Conservation (phyloP, 2,329 filamentous ascomycete genomes). For the Pyrenochaeta sp. region DNA sequence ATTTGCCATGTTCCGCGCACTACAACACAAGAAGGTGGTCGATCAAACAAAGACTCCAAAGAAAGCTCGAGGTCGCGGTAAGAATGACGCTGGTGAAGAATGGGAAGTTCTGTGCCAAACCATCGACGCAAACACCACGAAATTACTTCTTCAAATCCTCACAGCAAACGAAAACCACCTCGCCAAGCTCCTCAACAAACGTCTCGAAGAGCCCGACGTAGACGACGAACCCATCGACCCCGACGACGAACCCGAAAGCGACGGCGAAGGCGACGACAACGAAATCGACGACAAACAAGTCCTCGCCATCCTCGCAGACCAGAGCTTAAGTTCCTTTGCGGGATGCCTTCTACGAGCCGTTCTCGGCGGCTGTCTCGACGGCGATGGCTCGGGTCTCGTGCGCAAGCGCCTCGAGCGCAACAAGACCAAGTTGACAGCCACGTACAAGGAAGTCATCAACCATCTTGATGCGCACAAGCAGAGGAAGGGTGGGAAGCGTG, state of each 20-base stretch:
- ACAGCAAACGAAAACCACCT: conserved; percentile 76
- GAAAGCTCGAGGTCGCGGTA: conserved; percentile 29
- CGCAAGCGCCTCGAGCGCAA: conserved; percentile 79
- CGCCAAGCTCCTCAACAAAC: conserved; percentile 43
- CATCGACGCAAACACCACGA: conserved; percentile 68
- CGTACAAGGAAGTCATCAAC: conserved; percentile 83
- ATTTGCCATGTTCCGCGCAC: conserved; percentile 77
- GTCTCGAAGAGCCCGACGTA: conserved; percentile 58
- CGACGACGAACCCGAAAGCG: conserved; percentile 67
- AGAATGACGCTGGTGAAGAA: conserved; percentile 53
- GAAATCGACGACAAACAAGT: conserved; percentile 61
- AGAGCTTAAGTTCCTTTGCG: conserved; percentile 83
- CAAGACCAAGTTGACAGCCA: conserved; percentile 78
- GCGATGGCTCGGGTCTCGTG: conserved; percentile 59
- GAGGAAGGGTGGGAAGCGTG: conserved; percentile 40
- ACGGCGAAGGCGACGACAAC: conserved; percentile 61
- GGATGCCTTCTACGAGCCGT: conserved; percentile 85
- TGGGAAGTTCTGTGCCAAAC: conserved; percentile 71
- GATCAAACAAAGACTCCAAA: conserved; percentile 41
- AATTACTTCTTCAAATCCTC: conserved; percentile 78
- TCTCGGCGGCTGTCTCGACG: conserved; percentile 75
- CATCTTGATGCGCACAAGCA: conserved; percentile 72
- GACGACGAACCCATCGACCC: conserved; percentile 77
- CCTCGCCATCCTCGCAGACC: conserved; percentile 78
- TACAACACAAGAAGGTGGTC: conserved; percentile 62